These are phyloP conservation scores for Spathaspora sp. DNA, from an alignment of 805 yeast genomes.

Conservation along the genomic window DNA sequence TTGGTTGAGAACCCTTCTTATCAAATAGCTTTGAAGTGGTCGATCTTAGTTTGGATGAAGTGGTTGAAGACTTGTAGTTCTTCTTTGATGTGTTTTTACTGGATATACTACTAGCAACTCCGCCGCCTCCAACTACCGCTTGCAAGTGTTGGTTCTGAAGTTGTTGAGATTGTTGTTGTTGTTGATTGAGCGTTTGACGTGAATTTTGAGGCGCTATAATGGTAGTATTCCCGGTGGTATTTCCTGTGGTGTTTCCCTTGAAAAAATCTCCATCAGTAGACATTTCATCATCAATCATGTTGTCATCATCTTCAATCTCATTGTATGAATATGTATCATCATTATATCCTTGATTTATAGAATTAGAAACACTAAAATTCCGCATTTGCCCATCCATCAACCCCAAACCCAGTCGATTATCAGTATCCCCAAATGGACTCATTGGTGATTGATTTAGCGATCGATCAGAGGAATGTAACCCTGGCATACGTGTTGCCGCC, in stretches of 20 bases:
- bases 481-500: neutral
- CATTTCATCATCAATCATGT: slow-evolving; percentile 19
- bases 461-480: slow-evolving; percentile 5
- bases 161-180: slow-evolving; percentile 2
- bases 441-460: slow-evolving; percentile 7
- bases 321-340: slow-evolving; percentile 16
- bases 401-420: neutral
- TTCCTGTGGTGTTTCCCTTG: slow-evolving; percentile 6
- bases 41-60: slow-evolving; percentile 50
- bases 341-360: slow-evolving; percentile 20
- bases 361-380: slow-evolving; percentile 6
- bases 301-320: slow-evolving; percentile 23
- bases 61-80: slow-evolving; percentile 23
- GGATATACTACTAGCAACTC: slow-evolving; percentile 7
- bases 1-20: slow-evolving; percentile 65
- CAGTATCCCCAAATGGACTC: slow-evolving; percentile 10
- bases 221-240: too few species aligned
- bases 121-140: neutral
- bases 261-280: slow-evolving; percentile 28
- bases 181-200: neutral
- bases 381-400: neutral
- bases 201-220: slow-evolving; percentile 1
- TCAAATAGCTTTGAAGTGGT: slow-evolving; percentile 75
- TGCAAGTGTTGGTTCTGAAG: neutral
- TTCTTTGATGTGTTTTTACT: slow-evolving; percentile 22